A percentile compares a stretch with the other conserved stretches of the same genome.
Conservation (phyloP, 768 basidiomycete genomes). For the Pulveroboletus sp. region DNA sequence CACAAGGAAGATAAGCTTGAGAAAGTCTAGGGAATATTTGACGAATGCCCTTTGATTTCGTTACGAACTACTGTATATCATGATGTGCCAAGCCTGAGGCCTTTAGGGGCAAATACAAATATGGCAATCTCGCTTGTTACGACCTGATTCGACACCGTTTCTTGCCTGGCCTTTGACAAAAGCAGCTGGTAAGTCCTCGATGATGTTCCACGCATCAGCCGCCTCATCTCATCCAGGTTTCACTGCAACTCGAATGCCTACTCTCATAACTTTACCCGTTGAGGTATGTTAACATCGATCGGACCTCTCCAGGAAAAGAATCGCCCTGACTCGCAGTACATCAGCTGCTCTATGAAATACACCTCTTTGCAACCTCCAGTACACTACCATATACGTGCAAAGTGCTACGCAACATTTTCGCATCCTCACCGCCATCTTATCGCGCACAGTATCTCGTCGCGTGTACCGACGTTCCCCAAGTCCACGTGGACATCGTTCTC, state of each 20-base stretch:
- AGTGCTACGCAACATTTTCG: constrained; percentile 52
- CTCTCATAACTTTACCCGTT: constrained; percentile 31
- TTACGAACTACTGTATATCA: too few species aligned
- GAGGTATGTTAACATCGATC: constrained; percentile 27
- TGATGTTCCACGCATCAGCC: too few species aligned
- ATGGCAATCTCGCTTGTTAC: too few species aligned
- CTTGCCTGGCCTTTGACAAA: too few species aligned
- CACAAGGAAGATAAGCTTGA: constrained; percentile 5
- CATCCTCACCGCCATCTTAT: constrained; percentile 52
- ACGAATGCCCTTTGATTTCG: too few species aligned
- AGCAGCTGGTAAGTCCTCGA: too few species aligned
- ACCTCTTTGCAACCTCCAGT: constrained; percentile 65
- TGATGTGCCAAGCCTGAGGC: too few species aligned
- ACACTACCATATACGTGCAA: constrained; percentile 59
- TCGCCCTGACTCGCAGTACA: constrained; percentile 5
- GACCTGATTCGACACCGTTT: too few species aligned
- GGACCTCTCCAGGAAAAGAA: background rate
- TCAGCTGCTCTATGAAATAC: constrained; percentile 79
- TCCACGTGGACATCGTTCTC: constrained; percentile 24
- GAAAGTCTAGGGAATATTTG: background rate
- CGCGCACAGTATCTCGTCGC: constrained; percentile 65
- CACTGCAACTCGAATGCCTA: constrained; percentile 8
- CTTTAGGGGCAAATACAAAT: constrained; percentile 4
- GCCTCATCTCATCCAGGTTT: too few species aligned
- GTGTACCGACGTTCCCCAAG: constrained; percentile 21